Conservation (phyloP, 2,329 filamentous ascomycete species). For the Calycina herbarum region DNA sequence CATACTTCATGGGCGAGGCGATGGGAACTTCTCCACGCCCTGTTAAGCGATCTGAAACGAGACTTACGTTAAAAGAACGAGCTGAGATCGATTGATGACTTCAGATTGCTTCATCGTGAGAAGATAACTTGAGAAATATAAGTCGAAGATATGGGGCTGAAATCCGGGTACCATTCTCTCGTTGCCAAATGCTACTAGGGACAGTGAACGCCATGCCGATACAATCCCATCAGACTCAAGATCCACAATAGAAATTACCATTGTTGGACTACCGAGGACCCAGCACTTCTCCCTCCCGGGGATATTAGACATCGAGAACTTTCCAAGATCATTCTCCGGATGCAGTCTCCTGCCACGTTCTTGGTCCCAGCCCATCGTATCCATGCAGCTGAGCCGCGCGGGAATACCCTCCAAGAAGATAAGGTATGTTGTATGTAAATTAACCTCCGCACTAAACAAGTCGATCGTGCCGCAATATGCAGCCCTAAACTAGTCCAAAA, state of each 20-base stretch:
- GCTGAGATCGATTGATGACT: background rate
- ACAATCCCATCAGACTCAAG: no score
- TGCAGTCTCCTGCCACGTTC: background rate
- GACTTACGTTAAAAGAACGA: background rate
- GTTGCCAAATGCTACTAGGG: no score
- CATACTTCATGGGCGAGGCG: no score
- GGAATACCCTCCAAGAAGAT: background rate
- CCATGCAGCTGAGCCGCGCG: conserved; percentile 4
- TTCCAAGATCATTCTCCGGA: conserved; percentile 1
- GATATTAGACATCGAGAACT: background rate
- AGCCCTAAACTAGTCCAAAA: conserved; percentile 3
- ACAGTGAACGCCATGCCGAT: no score
- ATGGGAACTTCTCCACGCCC: no score
- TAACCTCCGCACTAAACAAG: background rate
- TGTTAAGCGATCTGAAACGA: background rate
- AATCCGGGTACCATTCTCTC: background rate
- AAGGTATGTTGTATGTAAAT: conserved; percentile 3
- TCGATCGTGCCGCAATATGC: conserved; percentile 5
- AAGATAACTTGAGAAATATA: background rate
- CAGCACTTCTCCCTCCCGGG: background rate
- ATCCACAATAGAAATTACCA: background rate
- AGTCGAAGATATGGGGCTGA: background rate
- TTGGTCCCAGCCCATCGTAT: background rate
- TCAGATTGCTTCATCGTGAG: background rate
- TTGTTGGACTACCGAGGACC: background rate